Conservation (phyloP, 768 basidiomycete genomes). For the Wakefieldia striispora region DNA sequence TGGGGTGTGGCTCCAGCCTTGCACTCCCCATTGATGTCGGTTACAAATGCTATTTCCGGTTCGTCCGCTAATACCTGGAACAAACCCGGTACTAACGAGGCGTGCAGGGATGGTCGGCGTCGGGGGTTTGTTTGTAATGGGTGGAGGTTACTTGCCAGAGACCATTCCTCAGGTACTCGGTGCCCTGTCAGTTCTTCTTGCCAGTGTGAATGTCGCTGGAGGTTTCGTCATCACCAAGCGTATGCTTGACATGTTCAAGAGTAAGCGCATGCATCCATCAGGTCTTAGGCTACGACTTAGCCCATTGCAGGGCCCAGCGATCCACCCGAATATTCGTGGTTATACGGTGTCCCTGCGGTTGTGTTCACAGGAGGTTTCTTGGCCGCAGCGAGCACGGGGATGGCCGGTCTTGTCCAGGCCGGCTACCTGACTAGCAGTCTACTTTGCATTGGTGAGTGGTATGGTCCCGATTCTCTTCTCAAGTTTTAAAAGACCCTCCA, state of each 20-base stretch:
- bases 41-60: constrained; percentile 87
- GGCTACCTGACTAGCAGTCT: constrained; percentile 83
- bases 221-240: constrained; percentile 89
- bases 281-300: constrained; percentile 1
- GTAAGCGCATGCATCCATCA: constrained; percentile 36
- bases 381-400: constrained; percentile 78
- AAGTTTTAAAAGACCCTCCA: background rate
- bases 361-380: constrained; percentile 84
- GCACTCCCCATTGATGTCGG: constrained; percentile 89
- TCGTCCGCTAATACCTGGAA: constrained; percentile 25
- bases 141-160: constrained; percentile 79
- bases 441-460: constrained; percentile 70
- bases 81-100: background rate
- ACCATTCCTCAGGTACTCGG: constrained; percentile 80
- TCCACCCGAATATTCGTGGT: constrained; percentile 85
- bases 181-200: constrained; percentile 80
- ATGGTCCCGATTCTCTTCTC: background rate
- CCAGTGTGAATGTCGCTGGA: constrained; percentile 85
- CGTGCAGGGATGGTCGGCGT: constrained; percentile 69
- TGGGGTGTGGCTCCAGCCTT: constrained; percentile 89
- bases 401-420: constrained; percentile 84
- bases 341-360: constrained; percentile 76
- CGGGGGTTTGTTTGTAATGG: constrained; percentile 89
- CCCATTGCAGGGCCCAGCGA: constrained; percentile 62
- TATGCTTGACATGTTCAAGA: constrained; percentile 92